These are phyloP conservation scores for Sphagnum tenellum DNA, from an alignment of 225 moss, liverwort and hornwort genomes.

Conservation along the genomic window DNA sequence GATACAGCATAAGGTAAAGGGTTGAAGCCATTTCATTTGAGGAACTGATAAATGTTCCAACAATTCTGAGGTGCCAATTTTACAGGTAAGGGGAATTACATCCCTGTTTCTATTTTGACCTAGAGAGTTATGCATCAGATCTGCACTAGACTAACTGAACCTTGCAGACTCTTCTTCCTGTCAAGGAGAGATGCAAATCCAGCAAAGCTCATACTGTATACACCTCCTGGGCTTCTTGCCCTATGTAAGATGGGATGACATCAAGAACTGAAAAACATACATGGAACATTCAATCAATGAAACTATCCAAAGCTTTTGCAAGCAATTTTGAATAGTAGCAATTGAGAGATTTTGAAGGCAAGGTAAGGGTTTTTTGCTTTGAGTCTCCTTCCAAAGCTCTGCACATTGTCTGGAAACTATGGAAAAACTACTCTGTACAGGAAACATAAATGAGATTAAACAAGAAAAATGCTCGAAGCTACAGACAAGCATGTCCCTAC, in stretches of 20 bases:
- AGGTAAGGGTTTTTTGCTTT: too few relatives aligned
- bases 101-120: neutral
- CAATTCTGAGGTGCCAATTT: neutral
- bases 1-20: too few relatives aligned
- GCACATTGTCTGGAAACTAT: neutral
- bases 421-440: neutral
- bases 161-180: neutral
- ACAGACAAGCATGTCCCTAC: too few relatives aligned
- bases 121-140: neutral
- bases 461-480: too few relatives aligned
- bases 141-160: neutral
- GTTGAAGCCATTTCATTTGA: too few relatives aligned
- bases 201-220: neutral
- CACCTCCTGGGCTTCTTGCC: neutral
- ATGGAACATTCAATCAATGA: too few relatives aligned
- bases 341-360: too few relatives aligned
- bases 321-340: too few relatives aligned
- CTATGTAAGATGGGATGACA: too few relatives aligned
- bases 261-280: too few relatives aligned
- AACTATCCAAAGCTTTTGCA: too few relatives aligned
- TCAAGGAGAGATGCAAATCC: neutral
- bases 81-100: neutral
- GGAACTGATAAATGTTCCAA: neutral
- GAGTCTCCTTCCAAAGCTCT: neutral
- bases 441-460: too few relatives aligned